A percentile compares a stretch with the other conserved stretches of the same genome.
phyloP scores from a whole-genome alignment of 2,329 filamentous ascomycete genomes.

The Pseudocercospora cruenta region DNA sequence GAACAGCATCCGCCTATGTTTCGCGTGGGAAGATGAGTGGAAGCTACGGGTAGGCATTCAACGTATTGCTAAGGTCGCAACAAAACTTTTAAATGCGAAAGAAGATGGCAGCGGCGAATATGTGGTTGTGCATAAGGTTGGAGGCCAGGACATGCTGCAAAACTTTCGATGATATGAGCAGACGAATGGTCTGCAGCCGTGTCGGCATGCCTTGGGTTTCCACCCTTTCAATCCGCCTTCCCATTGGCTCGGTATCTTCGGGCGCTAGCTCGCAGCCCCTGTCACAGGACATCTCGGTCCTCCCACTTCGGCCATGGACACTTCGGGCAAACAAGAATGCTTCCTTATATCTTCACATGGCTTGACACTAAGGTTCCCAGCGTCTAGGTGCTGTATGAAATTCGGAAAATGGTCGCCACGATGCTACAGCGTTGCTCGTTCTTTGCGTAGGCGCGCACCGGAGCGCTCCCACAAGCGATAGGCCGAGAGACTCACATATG shows the following conservation, averaged over 20 bases:
- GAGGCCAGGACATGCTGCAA: conserved; percentile 19
- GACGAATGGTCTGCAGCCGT: neutral
- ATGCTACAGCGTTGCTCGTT: neutral
- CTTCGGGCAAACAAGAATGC: neutral
- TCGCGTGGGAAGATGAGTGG: conserved; percentile 71
- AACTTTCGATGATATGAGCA: conserved; percentile 17
- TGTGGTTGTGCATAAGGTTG: conserved; percentile 24
- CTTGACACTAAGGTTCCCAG: neutral
- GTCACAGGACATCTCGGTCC: neutral
- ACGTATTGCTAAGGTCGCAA: conserved; percentile 60
- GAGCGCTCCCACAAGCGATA: neutral
- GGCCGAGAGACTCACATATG: neutral
- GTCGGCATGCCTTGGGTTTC: neutral
- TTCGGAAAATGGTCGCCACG: too few species aligned
- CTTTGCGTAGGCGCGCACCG: neutral
- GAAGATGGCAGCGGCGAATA: conserved; percentile 19
- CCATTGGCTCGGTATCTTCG: neutral
- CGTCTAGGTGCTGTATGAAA: neutral
- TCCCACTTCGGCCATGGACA: neutral
- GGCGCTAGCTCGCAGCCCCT: neutral
- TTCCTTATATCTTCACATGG: neutral
- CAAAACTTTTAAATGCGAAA: conserved; percentile 37
- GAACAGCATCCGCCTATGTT: conserved; percentile 66
- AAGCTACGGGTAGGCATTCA: conserved; percentile 69
- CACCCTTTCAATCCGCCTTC: neutral